Base-by-base conservation (phyloP, 768 basidiomycete species). In the Naganishia onofrii region DNA sequence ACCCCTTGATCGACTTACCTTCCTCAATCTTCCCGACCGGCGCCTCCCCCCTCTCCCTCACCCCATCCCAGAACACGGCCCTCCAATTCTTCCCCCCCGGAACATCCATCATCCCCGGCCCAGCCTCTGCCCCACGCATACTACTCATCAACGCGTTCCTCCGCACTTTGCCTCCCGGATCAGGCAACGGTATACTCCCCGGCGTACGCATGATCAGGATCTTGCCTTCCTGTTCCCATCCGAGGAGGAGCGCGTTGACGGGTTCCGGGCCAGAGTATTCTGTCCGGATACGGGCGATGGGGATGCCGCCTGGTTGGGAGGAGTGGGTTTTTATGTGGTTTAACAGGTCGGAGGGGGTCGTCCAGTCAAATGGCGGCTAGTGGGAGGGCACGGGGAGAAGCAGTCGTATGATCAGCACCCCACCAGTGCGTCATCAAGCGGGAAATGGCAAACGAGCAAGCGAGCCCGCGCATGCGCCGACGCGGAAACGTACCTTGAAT, bases 191-290 rank as follows among this genome's bases (percentile, higher is more conserved):
- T 1, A 68, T 60, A 28, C 69, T 72, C 31, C 55, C 58, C n/a
- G 71, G 57, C 38, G 38, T 46, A 26, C 71, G 71, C 67, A 69
- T 68, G 71, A 72, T 72, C 19, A 72, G 67, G 58, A 72, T 52
- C 32, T 72, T 68, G n/a, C 71, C 71, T 44, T 68, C 26, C 4
- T 29, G 26, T 69, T 72, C 71, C 71, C 71, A 72, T 3, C 51
- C 13, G 15, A 28, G 26, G 29, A 72, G 63, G 23, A 71, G 70
- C 51, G 38, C 51, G 42, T 64, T 53, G 1, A n/a, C 32, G 21
- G 19, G 60, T 32, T 58, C 44, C n/a, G 38, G 38, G 15, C 68
- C 68, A 23, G 60, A 38, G 60, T 64, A 70, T 60, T 64, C 52
- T 15, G 60, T 53, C 32, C 60, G 54, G 46, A 71, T 67, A 15